A percentile compares a stretch with the other conserved stretches of the same genome.
phyloP scores from a whole-genome alignment of 1,284 basidiomycete genomes.

The Vanrija sp. region DNA sequence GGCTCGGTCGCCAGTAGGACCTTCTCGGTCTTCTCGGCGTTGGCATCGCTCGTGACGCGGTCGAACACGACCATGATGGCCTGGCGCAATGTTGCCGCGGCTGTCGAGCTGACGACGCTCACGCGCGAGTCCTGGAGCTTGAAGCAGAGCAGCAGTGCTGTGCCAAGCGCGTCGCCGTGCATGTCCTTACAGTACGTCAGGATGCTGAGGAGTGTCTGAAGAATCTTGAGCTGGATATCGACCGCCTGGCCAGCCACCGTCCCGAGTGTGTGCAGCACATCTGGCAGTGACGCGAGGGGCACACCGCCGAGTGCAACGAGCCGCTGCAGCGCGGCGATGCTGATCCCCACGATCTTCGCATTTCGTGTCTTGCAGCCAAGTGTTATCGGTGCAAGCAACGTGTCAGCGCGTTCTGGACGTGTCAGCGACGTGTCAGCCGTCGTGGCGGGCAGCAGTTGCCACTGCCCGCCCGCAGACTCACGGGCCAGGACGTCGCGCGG shows the following conservation, averaged over 20 bases:
- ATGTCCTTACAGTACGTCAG: constrained; percentile 80
- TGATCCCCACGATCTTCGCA: constrained; percentile 88
- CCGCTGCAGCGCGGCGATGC: constrained; percentile 84
- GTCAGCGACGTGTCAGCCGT: neutral
- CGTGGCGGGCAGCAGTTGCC: constrained; percentile 24
- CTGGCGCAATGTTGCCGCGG: constrained; percentile 91
- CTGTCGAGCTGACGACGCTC: constrained; percentile 93
- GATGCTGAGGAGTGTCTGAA: constrained; percentile 83
- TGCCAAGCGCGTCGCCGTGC: constrained; percentile 71
- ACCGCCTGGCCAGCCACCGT: constrained; percentile 88
- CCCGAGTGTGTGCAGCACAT: constrained; percentile 74
- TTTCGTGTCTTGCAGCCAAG: constrained; percentile 92
- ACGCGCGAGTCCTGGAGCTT: constrained; percentile 91
- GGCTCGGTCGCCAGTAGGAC: constrained; percentile 55
- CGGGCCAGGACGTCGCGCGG: constrained; percentile 42
- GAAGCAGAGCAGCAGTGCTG: constrained; percentile 84
- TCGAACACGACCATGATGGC: constrained; percentile 97
- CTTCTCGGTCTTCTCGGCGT: constrained; percentile 37
- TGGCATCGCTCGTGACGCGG: constrained; percentile 58
- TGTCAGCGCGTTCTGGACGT: constrained; percentile 63
- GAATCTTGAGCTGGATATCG: constrained; percentile 86
- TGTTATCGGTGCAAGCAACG: constrained; percentile 81
- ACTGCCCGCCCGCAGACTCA: constrained; percentile 50
- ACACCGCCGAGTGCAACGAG: constrained; percentile 83
- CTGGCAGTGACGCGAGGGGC: constrained; percentile 60